Conservation (phyloP, 2,329 filamentous ascomycete species). For the Alternaria brassicicola region DNA sequence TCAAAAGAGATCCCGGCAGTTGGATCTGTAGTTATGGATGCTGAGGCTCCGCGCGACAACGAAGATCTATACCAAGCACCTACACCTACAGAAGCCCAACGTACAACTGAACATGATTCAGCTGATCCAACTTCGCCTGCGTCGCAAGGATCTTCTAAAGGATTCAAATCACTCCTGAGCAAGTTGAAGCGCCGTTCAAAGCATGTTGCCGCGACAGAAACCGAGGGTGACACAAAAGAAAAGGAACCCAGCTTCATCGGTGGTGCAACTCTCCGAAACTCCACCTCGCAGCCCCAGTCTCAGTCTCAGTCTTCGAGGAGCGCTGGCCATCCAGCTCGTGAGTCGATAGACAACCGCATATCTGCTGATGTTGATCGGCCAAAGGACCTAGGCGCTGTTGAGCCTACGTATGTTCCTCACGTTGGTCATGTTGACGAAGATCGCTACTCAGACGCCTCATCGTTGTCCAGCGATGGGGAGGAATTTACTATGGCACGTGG, state of each 20-base stretch:
- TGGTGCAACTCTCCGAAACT: conserved; percentile 49
- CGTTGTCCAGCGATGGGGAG: conserved; percentile 36
- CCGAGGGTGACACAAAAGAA: conserved; percentile 23
- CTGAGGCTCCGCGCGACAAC: conserved; percentile 11
- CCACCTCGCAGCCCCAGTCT: conserved; percentile 24
- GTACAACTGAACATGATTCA: conserved; percentile 13
- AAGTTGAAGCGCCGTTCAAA: conserved; percentile 50
- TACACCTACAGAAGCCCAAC: conserved; percentile 10
- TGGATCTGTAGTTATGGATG: conserved; percentile 13
- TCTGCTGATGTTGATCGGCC: conserved; percentile 14
- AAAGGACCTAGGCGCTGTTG: conserved; percentile 20
- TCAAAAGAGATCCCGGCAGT: conserved; percentile 45
- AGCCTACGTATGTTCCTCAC: conserved; percentile 22
- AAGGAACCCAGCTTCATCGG: conserved; percentile 51
- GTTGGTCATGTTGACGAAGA: conserved; percentile 13
- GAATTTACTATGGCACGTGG: conserved; percentile 19
- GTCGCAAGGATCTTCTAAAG: conserved; percentile 41
- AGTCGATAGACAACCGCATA: conserved; percentile 8
- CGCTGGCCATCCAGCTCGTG: conserved; percentile 7
- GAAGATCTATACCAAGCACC: conserved; percentile 31
- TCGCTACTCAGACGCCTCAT: conserved; percentile 44
- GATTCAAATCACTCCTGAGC: conserved; percentile 46
- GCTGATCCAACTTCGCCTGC: conserved; percentile 29
- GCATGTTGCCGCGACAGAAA: conserved; percentile 26
- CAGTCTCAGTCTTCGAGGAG: conserved; percentile 15